Conservation (phyloP, 2,329 filamentous ascomycete species). For the Paecilomyces sp. region DNA sequence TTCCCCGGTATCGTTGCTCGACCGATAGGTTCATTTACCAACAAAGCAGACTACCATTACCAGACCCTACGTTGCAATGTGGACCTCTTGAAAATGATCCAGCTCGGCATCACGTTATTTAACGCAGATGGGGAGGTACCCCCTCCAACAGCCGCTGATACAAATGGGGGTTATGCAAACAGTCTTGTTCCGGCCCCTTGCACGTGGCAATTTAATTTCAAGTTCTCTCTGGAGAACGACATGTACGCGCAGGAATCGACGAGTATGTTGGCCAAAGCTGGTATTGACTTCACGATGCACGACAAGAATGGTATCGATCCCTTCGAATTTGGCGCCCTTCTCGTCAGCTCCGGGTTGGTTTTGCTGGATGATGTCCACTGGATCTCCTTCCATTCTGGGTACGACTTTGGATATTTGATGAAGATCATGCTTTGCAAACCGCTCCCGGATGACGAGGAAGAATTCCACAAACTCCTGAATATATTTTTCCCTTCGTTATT, state of each 20-base stretch:
- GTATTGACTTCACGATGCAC: slow-evolving; percentile 83
- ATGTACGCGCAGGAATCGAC: slow-evolving; percentile 98
- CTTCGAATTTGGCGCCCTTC: slow-evolving; percentile 75
- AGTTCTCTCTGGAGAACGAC: slow-evolving; percentile 87
- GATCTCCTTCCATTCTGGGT: slow-evolving; percentile 96
- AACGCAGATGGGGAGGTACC: slow-evolving; percentile 83
- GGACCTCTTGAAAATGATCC: slow-evolving; percentile 94
- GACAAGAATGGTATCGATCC: slow-evolving; percentile 87
- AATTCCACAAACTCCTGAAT: slow-evolving; percentile 83
- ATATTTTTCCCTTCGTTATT: slow-evolving; percentile 90
- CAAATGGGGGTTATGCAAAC: slow-evolving; percentile 44
- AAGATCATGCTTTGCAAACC: slow-evolving; percentile 82
- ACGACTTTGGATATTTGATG: slow-evolving; percentile 95
- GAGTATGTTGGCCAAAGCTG: slow-evolving; percentile 78
- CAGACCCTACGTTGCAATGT: slow-evolving; percentile 96
- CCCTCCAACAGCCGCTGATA: slow-evolving; percentile 57
- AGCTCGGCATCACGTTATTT: slow-evolving; percentile 91
- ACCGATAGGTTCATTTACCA: slow-evolving; percentile 89
- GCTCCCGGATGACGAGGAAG: slow-evolving; percentile 79
- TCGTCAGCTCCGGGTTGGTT: slow-evolving; percentile 88
- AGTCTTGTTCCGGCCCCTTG: slow-evolving; percentile 62
- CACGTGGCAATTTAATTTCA: slow-evolving; percentile 99
- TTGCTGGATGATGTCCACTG: slow-evolving; percentile 83
- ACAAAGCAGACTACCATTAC: slow-evolving; percentile 97
- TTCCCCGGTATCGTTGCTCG: slow-evolving; percentile 96